Percentiles rank a stretch among this genome's conserved stretches.
These are phyloP conservation scores for Scutellaria baicalensis DNA, from an alignment of 257 asterid species.

Conservation along the genomic window DNA sequence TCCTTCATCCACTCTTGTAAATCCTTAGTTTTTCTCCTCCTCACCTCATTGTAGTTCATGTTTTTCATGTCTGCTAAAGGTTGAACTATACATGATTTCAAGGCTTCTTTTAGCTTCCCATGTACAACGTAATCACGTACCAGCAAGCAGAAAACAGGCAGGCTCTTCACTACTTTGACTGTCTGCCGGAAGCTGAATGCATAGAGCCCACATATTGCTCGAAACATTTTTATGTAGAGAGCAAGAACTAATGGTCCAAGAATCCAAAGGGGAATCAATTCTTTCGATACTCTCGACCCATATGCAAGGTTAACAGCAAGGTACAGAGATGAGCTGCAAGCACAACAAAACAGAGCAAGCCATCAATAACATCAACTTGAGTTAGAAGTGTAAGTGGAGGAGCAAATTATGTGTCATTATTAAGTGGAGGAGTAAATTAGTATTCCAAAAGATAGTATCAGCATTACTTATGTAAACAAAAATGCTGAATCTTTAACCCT, in stretches of 20 bases:
- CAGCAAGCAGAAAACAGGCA: conserved; percentile 35
- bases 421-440: neutral
- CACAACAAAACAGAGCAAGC: neutral
- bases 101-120: conserved; percentile 54
- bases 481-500: neutral
- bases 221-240: conserved; percentile 50
- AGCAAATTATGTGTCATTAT: neutral
- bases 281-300: conserved; percentile 65
- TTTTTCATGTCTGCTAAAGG: conserved; percentile 40
- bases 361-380: neutral
- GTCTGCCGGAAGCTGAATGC: conserved; percentile 60
- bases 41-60: conserved; percentile 35
- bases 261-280: conserved; percentile 75
- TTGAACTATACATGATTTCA: conserved; percentile 27
- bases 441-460: neutral
- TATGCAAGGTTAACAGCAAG: conserved; percentile 44
- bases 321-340: conserved; percentile 64
- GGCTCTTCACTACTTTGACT: conserved; percentile 38
- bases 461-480: neutral
- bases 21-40: conserved; percentile 35
- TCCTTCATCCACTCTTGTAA: conserved; percentile 40
- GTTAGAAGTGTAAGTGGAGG: neutral
- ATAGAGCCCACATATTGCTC: conserved; percentile 44
- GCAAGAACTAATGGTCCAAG: conserved; percentile 67
- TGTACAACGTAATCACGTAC: conserved; percentile 22